These are phyloP conservation scores for Aspergillus sparsus DNA, from an alignment of 495 filamentous ascomycete species.

Conservation along the genomic window DNA sequence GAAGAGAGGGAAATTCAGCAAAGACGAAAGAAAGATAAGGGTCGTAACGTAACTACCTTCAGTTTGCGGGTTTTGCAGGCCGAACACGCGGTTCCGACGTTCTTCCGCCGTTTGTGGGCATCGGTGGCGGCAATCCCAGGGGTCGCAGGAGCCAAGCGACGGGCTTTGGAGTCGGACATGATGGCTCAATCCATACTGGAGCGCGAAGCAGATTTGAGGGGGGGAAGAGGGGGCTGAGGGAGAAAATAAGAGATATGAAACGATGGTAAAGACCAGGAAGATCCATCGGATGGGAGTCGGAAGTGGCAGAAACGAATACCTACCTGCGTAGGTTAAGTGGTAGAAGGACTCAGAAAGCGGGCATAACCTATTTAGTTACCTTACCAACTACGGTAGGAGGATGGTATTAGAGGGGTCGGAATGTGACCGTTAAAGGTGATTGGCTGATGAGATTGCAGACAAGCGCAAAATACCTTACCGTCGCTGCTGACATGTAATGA, in stretches of 20 bases:
- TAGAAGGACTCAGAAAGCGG: neutral
- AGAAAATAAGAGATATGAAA: conserved; percentile 2
- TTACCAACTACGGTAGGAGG: neutral
- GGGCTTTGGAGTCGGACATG: conserved; percentile 27
- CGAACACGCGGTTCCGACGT: conserved; percentile 32
- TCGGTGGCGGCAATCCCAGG: conserved; percentile 18
- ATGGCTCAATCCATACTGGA: conserved; percentile 20
- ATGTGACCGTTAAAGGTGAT: neutral
- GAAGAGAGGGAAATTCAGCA: neutral
- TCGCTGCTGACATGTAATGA: no score
- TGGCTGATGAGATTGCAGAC: neutral
- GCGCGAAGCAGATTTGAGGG: conserved; percentile 6
- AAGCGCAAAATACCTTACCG: no score
- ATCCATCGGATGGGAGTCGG: neutral
- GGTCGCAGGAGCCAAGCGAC: conserved; percentile 25
- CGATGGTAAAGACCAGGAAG: neutral
- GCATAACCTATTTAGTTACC: neutral
- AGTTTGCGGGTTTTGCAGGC: conserved; percentile 36
- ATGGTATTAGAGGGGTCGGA: neutral
- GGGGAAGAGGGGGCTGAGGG: conserved; percentile 1
- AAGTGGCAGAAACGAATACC: no score
- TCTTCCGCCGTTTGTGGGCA: conserved; percentile 25
- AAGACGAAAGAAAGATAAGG: neutral
- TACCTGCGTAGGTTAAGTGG: no score
- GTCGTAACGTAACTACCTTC: conserved; percentile 23